Base-by-base conservation (phyloP, 202 grass and related monocot genomes). In the Schoenoplectus triqueter region DNA sequence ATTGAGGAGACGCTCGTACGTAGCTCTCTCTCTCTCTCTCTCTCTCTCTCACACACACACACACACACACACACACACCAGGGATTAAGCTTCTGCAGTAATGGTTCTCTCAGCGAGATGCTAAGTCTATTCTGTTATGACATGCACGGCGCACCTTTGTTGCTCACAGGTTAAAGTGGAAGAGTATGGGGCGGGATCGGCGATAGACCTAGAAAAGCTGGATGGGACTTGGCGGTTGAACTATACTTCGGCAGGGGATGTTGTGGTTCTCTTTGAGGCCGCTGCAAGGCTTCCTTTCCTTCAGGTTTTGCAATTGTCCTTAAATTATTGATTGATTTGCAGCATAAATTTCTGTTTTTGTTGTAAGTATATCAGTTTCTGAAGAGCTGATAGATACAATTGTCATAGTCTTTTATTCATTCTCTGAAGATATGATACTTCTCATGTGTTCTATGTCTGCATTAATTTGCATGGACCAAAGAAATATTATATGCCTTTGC, bases 141-240 rank as follows among this genome's bases (percentile, higher is more conserved):
- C 56, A 21, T 20, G 13, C 18, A 42, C 0, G 2, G 14, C 3
- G 11, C 14, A 57, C 11, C 48, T 14, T 91, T 20, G 51, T 87
- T 1, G 39, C 57, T 85, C 69, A 50, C 59, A 98, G 95, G 95
- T 98, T 57, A 82, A 55, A 78, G 87, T 98, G 80, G 92, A 98
- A 83, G 83, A 92, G 85, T 91, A 92, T 55, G 89, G 84, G 57
- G 91, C 89, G 1, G 89, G 89, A 13, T 80, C 31, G 11, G 79
- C 87, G 64, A 66, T 98, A 47, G 91, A 95, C 81, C 92, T 98
- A 13, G 69, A 87, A 1, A 85, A 64, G 63, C 89, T 98, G 66
- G 92, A 98, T 57, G 91, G 92, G 7, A 95, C 92, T 1, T 98
- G 95, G 95, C 88, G 95, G 88, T 76, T 98, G 66, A 92, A 94